Evolutionary conservation across 176 grass and related monocot species (phyloP), one percentile per base, ranked within the genome.

Genomic region (Phoenix roebelenii): DNA sequence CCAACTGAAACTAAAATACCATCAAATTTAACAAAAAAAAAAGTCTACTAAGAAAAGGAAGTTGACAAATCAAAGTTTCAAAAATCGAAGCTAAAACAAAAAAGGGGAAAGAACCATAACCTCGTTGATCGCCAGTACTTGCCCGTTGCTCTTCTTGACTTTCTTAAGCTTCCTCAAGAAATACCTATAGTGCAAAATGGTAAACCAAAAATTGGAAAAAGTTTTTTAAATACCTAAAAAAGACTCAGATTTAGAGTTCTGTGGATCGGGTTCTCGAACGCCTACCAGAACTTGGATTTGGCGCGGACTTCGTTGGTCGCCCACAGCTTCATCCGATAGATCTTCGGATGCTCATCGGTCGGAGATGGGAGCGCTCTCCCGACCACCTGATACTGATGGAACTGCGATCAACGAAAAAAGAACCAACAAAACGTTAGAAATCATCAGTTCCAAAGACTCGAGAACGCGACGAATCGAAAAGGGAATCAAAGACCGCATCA

Each of bases 301-400:
- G 82, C 87, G 72, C 87, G 79, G 16, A 90, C 87, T 59, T 90
- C 87, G 9, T 90, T 90, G 30, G 87, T 90, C 4, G 83, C 83
- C 83, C 87, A 90, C 57, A 86, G 87, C 72, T 90, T 90, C 87
- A 90, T 90, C 57, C 87, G 79, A 62, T 86, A 90, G 75, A 90
- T 90, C 83, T 90, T 90, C 24, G 87, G 87, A 5, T 90, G 87
- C 72, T 90, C 82, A 57, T 90, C 83, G 29, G 66, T 59, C 54
- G 69, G 69, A n/a, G 75, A 79, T 23, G 87, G 87, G 52, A 90
- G 79, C 26, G 75, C 87, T 15, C 87, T 74, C 15, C 87, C 82
- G 32, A 90, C 87, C 52, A 86, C 87, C 72, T 90, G 87, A 68
- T 90, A 90, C 83, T 90, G 87, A 85, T 90, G 87, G 72, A 90